A percentile compares a stretch with the other conserved stretches of the same genome.
Conservation (phyloP, 352 stramenopile genomes). For the Phytophthora boehmeriae region DNA sequence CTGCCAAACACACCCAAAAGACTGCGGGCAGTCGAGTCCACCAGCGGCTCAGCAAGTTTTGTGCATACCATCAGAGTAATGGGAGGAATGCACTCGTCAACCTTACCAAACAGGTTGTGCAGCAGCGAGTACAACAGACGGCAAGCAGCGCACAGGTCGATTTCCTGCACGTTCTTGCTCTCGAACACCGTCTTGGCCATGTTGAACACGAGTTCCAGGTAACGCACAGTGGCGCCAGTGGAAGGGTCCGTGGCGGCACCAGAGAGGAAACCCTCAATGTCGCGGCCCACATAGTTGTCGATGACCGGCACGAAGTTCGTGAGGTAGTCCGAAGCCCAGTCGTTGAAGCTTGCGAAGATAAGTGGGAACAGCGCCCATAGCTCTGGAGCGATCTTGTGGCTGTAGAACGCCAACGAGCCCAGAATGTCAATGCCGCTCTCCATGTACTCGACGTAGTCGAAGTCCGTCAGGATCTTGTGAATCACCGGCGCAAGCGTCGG, state of each 20-base stretch:
- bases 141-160: constrained; percentile 75
- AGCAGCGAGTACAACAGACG: constrained; percentile 81
- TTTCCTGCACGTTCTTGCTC: constrained; percentile 61
- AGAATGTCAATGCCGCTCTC: constrained; percentile 97
- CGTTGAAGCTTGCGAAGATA: constrained; percentile 95
- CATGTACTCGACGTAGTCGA: constrained; percentile 97
- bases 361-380: constrained; percentile 97
- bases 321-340: constrained; percentile 97
- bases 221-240: constrained; percentile 54
- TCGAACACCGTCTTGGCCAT: constrained; percentile 83
- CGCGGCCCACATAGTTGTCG: constrained; percentile 95
- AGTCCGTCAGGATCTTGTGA: constrained; percentile 95
- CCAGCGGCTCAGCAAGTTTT: constrained; percentile 61
- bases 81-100: constrained; percentile 76
- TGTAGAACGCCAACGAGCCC: constrained; percentile 96
- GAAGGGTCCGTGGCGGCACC: constrained; percentile 50
- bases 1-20: constrained; percentile 93
- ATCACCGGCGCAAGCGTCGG: constrained; percentile 95
- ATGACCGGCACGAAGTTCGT: constrained; percentile 96
- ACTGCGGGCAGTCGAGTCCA: constrained; percentile 71
- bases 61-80: constrained; percentile 76
- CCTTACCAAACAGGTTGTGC: constrained; percentile 85
- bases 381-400: constrained; percentile 89
- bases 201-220: constrained; percentile 82
- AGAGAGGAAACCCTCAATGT: constrained; percentile 74